These are phyloP conservation scores for Penicillium sp. DNA, from an alignment of 2,329 filamentous ascomycete species.

Conservation along the genomic window DNA sequence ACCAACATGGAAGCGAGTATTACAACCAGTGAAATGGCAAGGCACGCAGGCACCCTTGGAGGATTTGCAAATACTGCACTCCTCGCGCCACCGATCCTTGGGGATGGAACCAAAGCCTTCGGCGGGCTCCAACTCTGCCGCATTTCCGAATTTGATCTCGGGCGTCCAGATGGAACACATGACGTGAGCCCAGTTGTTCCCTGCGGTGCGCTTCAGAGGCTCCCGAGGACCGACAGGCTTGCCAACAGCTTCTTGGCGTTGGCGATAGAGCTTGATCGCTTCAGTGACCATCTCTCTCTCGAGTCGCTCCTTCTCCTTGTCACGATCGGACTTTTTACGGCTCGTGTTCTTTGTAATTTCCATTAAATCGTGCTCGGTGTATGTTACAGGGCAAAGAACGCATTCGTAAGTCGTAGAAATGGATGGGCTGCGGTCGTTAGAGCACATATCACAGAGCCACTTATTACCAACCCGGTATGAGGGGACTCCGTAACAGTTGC, in stretches of 20 bases:
- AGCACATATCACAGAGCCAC: constrained; percentile 95
- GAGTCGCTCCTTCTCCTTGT: constrained; percentile 81
- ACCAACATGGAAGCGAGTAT: constrained; percentile 74
- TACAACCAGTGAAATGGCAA: constrained; percentile 65
- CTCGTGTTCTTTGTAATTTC: constrained; percentile 77
- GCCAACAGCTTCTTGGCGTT: constrained; percentile 80
- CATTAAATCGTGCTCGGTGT: constrained; percentile 80
- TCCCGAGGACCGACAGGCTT: constrained; percentile 84
- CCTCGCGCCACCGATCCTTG: constrained; percentile 70
- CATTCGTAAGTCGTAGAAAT: constrained; percentile 96
- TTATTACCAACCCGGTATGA: constrained; percentile 69
- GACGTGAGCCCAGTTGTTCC: constrained; percentile 98
- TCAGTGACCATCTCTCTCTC: constrained; percentile 83
- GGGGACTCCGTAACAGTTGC: constrained; percentile 87
- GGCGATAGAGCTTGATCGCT: constrained; percentile 78
- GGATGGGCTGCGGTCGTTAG: constrained; percentile 88
- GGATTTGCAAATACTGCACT: constrained; percentile 82
- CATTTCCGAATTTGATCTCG: constrained; percentile 89
- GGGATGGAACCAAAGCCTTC: constrained; percentile 89
- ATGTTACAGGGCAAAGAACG: constrained; percentile 82
- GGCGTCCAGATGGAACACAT: constrained; percentile 89
- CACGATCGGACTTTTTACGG: constrained; percentile 91
- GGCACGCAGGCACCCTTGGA: constrained; percentile 76
- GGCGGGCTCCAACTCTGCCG: constrained; percentile 77
- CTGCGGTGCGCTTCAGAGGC: constrained; percentile 87